Base-by-base conservation (phyloP, 352 stramenopile genomes). In the Phytopythium kandeliae region DNA sequence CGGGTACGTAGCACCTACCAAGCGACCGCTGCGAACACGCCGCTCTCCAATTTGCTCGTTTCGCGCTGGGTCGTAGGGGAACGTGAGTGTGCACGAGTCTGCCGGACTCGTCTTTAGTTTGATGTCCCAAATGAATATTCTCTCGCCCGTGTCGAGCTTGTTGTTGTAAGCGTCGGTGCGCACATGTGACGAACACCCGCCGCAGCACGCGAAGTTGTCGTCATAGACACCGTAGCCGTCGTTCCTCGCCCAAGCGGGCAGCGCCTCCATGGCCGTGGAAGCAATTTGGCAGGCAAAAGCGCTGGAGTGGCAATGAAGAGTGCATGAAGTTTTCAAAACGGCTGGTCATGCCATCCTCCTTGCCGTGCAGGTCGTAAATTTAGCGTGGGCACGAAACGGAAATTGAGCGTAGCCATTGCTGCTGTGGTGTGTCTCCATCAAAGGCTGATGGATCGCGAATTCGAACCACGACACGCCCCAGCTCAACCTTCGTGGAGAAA, bases 81-180 rank as follows among this genome's bases (percentile, higher is more conserved):
- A 90, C 36, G 78, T 78, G 33, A 67, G 19, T 17, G 62, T 34
- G 44, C 76, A 90, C 11, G 69, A 57, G 1, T 58, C 48, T 10
- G 71, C 46, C 5, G 74, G 74, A 17, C 69, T 43, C 13, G 57
- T 85, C 65, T 88, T 87, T 53, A 88, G 63, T 34, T 73, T 74
- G 40, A 55, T 57, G 44, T 88, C 69, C 78, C 78, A 90, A 36
- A 90, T 85, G 48, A 90, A 85, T 11, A 86, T 51, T 21, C 62
- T 65, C 17, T 76, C 60, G 12, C 72, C 76, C 1, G 58, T 83
- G 8, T 62, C 21, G 28, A 90, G 51, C 48, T 86, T 83, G 15
- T 44, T 54, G 48, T 67, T 70, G 60, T 77, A 74, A 19, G 63
- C 68, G 26, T 88, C 78, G 2, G 47, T 50, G 11, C 78, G 71